These are phyloP conservation scores for Penicillium sp. DNA, from an alignment of 2,329 filamentous ascomycete genomes.

Conservation along the genomic window DNA sequence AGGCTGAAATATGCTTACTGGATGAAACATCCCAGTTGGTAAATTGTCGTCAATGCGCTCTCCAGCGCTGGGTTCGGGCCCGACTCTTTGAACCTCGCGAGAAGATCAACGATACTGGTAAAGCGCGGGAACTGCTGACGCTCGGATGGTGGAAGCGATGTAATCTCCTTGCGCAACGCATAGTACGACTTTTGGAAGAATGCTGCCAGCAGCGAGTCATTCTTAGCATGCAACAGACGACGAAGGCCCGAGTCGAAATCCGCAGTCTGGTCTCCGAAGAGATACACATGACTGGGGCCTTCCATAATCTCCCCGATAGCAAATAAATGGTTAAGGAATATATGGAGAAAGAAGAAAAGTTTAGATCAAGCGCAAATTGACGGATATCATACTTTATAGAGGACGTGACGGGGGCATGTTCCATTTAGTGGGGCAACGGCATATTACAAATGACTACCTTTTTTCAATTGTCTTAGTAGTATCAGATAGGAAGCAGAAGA, in stretches of 20 bases:
- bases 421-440: conserved; percentile 8
- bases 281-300: conserved; percentile 38
- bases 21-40: conserved; percentile 47
- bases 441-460: conserved; percentile 2
- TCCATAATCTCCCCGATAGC: conserved; percentile 29
- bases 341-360: conserved; percentile 6
- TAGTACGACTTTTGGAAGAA: conserved; percentile 47
- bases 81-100: conserved; percentile 35
- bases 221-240: conserved; percentile 43
- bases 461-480: conserved; percentile 4
- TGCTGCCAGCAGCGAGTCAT: conserved; percentile 42
- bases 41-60: conserved; percentile 46
- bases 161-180: conserved; percentile 45
- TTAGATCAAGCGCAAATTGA: conserved; percentile 1
- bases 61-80: conserved; percentile 43
- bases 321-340: conserved; percentile 11
- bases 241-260: conserved; percentile 45
- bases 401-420: not conserved
- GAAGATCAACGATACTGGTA: conserved; percentile 41
- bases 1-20: conserved; percentile 34
- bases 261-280: conserved; percentile 50
- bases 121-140: conserved; percentile 42
- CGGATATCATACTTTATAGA: conserved; percentile 24
- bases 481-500: conserved; percentile 1
- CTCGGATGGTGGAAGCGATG: conserved; percentile 35